Conservation (phyloP, 2,329 filamentous ascomycete genomes). For the Claviceps digitariae region DNA sequence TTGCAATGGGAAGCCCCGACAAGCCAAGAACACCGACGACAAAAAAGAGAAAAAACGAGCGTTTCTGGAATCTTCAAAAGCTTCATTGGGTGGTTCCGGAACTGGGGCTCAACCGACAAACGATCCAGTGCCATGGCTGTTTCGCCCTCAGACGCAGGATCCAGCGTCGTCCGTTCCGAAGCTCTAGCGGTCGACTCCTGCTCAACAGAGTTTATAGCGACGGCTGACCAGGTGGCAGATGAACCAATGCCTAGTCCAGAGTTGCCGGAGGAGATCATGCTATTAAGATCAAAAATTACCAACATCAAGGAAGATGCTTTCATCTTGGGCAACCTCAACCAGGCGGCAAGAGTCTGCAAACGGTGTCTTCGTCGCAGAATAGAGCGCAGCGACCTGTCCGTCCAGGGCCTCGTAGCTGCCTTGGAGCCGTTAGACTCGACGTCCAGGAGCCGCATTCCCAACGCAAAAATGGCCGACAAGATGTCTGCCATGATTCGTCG, state of each 20-base stretch:
- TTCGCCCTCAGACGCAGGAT: neutral
- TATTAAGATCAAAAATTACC: conserved; percentile 7
- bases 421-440: conserved; percentile 11
- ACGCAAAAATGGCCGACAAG: conserved; percentile 6
- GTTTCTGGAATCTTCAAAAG: conserved; percentile 12
- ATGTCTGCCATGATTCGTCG: conserved; percentile 11
- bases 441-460: conserved; percentile 6
- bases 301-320: conserved; percentile 2
- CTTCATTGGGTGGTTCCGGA: conserved; percentile 17
- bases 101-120: conserved; percentile 9
- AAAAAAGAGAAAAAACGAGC: conserved; percentile 10
- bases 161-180: conserved; percentile 2
- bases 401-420: conserved; percentile 5
- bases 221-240: neutral
- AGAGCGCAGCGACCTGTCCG: conserved; percentile 6
- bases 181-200: conserved; percentile 1
- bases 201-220: neutral
- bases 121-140: conserved; percentile 8
- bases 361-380: conserved; percentile 8
- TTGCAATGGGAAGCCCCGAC: conserved; percentile 41
- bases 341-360: conserved; percentile 2
- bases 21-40: conserved; percentile 14
- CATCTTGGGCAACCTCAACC: conserved; percentile 4
- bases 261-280: conserved; percentile 7
- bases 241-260: neutral